Conservation (phyloP, 225 moss, liverwort and hornwort genomes). For the Thuidium tamariscinum region DNA sequence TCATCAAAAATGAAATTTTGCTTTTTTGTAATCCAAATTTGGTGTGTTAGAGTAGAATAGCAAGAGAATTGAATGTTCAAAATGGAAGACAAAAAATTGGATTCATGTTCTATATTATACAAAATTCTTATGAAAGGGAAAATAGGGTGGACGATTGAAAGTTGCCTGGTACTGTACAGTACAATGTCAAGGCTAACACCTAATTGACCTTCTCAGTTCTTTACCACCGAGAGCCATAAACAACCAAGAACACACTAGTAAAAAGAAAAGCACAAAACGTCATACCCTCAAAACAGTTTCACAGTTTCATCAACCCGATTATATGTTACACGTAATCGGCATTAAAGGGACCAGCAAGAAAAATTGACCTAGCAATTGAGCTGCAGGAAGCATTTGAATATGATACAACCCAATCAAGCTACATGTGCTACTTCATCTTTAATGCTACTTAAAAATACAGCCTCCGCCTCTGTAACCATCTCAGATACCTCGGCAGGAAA, state of each 20-base stretch:
- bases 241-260: not conserved
- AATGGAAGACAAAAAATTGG: too few relatives aligned
- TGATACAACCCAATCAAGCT: not conserved
- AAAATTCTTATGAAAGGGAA: too few relatives aligned
- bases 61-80: too few relatives aligned
- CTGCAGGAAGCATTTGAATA: not conserved
- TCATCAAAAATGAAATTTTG: too few relatives aligned
- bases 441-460: not conserved
- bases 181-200: not conserved
- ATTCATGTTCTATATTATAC: too few relatives aligned
- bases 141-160: too few relatives aligned
- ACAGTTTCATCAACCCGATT: not conserved
- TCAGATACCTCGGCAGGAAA: not conserved
- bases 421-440: not conserved
- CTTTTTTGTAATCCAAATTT: too few relatives aligned
- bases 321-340: not conserved
- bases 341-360: not conserved
- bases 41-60: too few relatives aligned
- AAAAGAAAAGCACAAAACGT: not conserved
- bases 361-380: not conserved
- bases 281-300: not conserved
- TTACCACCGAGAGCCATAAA: not conserved
- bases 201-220: not conserved
- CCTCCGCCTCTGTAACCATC: conserved; percentile 2
- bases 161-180: not conserved